A percentile compares a stretch with the other conserved stretches of the same genome.
Conservation (phyloP, 352 stramenopile species). For the Globisporangium paroecandrum region DNA sequence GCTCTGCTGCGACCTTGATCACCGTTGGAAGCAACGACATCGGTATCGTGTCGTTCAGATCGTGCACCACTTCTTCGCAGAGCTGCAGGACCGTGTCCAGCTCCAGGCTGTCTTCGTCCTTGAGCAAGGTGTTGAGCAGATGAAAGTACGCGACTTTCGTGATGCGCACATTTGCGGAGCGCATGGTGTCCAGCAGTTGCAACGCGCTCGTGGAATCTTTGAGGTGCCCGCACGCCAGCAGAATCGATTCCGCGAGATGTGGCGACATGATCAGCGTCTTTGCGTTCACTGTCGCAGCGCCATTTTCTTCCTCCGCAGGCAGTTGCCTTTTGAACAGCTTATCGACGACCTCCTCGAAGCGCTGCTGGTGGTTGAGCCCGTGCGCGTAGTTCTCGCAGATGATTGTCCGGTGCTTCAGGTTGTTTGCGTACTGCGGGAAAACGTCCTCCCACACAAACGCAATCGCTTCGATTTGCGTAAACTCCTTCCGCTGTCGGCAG, state of each 20-base stretch:
- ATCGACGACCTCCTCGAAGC: conserved; percentile 53
- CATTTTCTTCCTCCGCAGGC: not conserved
- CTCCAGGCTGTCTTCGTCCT: conserved; percentile 42
- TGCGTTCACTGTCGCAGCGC: not conserved
- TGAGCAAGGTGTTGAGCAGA: conserved; percentile 48
- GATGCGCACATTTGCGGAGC: conserved; percentile 27
- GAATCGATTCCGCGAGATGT: conserved; percentile 42
- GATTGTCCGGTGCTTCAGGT: conserved; percentile 39
- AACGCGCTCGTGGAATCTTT: conserved; percentile 29
- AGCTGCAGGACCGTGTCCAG: conserved; percentile 52
- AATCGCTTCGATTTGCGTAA: conserved; percentile 46
- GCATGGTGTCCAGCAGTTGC: conserved; percentile 35
- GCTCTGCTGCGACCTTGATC: conserved; percentile 54
- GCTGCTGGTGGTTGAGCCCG: conserved; percentile 44
- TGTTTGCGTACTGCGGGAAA: conserved; percentile 45
- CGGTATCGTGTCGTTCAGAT: conserved; percentile 39
- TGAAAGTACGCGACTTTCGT: conserved; percentile 62
- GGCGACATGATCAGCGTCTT: conserved; percentile 34
- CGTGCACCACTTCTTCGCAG: conserved; percentile 48
- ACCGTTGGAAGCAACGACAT: conserved; percentile 52
- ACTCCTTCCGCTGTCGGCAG: conserved; percentile 32
- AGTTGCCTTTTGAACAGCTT: conserved; percentile 32
- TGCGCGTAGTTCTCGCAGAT: conserved; percentile 55
- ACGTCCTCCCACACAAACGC: conserved; percentile 43
- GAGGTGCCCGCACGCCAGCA: conserved; percentile 49